These are phyloP conservation scores for Whalleya microplaca DNA, from an alignment of 2,329 filamentous ascomycete species.

Conservation along the genomic window DNA sequence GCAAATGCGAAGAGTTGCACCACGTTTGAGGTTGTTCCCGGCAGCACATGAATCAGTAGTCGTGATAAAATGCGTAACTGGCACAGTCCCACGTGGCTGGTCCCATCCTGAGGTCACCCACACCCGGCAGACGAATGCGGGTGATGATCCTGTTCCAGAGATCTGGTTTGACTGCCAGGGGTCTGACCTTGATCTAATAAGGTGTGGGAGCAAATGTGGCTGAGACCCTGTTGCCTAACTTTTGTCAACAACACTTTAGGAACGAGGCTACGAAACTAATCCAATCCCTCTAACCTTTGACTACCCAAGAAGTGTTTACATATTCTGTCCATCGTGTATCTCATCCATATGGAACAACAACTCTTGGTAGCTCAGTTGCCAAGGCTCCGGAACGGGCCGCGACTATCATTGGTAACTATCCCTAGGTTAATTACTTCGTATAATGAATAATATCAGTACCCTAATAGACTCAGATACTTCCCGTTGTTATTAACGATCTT, in stretches of 20 bases:
- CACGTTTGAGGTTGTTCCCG: background rate
- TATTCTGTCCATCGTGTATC: background rate
- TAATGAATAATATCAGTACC: background rate
- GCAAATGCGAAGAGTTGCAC: conserved; percentile 13
- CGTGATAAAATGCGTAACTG: background rate
- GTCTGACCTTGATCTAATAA: conserved; percentile 15
- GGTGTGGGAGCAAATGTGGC: conserved; percentile 20
- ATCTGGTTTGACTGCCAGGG: conserved; percentile 22
- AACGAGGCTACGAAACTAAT: conserved; percentile 11
- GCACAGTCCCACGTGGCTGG: conserved; percentile 14
- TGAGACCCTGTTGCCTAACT: conserved; percentile 4
- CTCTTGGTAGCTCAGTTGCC: background rate
- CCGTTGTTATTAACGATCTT: background rate
- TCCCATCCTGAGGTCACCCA: conserved; percentile 4
- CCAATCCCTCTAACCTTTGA: background rate
- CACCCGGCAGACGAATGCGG: conserved; percentile 17
- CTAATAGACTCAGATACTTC: background rate
- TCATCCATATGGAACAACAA: background rate
- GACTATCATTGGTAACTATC: background rate
- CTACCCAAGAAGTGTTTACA: background rate
- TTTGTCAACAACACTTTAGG: conserved; percentile 2
- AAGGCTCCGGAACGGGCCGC: background rate
- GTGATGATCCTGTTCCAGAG: conserved; percentile 23
- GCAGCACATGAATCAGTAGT: conserved; percentile 1
- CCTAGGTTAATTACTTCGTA: background rate